Base-by-base conservation (phyloP, 805 yeast genomes). In the Cyberlindnera subsufficiens region DNA sequence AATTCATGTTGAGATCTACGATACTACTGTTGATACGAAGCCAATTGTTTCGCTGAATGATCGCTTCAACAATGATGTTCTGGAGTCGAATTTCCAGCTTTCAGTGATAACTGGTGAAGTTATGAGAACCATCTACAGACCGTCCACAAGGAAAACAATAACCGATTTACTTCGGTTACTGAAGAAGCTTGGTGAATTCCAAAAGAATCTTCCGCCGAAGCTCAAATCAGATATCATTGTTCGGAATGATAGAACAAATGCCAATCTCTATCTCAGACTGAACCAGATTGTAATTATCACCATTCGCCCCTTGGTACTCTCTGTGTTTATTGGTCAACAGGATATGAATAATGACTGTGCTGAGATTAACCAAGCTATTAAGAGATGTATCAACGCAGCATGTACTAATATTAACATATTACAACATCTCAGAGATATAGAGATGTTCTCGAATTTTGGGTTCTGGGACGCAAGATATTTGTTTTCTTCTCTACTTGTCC, bases 391-490 rank as follows among this genome's bases (percentile, higher is more conserved):
- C 19, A 52, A 54, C 25, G 54, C 66, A 3, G 63, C 70, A 4
- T 52, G 53, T 27, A 59, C 61, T 13, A 63, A 61, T 29, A 56
- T 67, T 38, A 56, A 55, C 20, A 49, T 64, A 29, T 42, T 66
- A 3, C 46, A 47, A 15, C 57, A 54, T 32, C 49, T 67, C 34
- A 56, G 54, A 30, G 51, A 50, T 16, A 46, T 55, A 41, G 61
- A 61, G 4, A 42, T 59, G 47, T 55, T 65, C 37, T 61, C 64
- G 6, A 60, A 66, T 16, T 65, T 59, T 54, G 71, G 67, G 30
- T 66, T 65, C 48, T 65, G 68, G 66, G 69, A 67, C 49, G 64
- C 65, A 4, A 64, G 67, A 44, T 65, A 63, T 45, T 53, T 67
- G 36, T 66, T 65, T 44, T 58, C 66, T 17, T 55, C 71, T 0